Conservation (phyloP, 352 stramenopile genomes). For the Globisporangium emineosum region DNA sequence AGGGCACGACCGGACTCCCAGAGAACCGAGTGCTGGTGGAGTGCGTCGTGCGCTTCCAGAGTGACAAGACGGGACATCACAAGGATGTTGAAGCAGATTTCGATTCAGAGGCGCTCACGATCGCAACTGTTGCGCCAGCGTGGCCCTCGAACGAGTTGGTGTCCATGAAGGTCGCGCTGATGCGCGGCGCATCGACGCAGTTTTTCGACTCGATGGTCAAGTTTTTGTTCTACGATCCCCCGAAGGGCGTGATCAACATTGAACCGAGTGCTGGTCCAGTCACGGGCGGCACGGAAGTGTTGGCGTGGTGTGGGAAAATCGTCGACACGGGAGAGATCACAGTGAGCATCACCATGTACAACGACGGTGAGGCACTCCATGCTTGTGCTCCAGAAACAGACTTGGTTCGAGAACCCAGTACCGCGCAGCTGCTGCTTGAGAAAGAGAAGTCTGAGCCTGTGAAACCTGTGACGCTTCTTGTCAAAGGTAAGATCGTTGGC, state of each 20-base stretch:
- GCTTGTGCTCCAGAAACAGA: neutral
- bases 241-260: constrained; percentile 57
- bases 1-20: constrained; percentile 37
- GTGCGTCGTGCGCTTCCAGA: constrained; percentile 46
- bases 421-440: neutral
- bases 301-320: constrained; percentile 58
- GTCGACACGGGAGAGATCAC: constrained; percentile 67
- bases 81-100: constrained; percentile 40
- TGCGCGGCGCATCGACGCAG: constrained; percentile 17
- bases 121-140: constrained; percentile 39
- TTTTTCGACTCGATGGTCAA: constrained; percentile 49
- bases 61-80: constrained; percentile 23
- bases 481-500: constrained; percentile 57
- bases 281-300: constrained; percentile 46
- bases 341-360: constrained; percentile 37
- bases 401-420: neutral
- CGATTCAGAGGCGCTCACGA: constrained; percentile 23
- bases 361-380: constrained; percentile 9
- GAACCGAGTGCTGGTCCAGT: constrained; percentile 55
- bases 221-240: constrained; percentile 74
- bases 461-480: constrained; percentile 19
- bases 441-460: neutral
- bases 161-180: constrained; percentile 31
- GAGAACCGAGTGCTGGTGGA: constrained; percentile 36
- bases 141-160: constrained; percentile 68